phyloP scores from a whole-genome alignment of 805 yeast species.

The Candida sphagnicola region DNA sequence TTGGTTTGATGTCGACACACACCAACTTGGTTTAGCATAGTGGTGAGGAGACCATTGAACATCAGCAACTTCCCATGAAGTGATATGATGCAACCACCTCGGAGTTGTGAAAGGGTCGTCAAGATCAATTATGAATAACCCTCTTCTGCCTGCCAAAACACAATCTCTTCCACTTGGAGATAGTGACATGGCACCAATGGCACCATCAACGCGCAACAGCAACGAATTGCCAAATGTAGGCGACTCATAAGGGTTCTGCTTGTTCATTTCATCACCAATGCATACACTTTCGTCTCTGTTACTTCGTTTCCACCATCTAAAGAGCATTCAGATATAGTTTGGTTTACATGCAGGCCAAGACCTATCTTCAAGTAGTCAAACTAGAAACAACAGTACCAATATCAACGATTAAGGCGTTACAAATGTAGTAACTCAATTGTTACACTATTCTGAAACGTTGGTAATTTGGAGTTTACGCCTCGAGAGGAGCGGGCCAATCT shows the following conservation, averaged over 20 bases:
- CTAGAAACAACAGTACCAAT: no score
- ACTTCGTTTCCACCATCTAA: no score
- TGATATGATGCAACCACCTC: conserved; percentile 84
- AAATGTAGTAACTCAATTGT: no score
- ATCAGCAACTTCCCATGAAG: conserved; percentile 98
- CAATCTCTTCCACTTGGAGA: conserved; percentile 92
- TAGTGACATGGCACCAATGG: conserved; percentile 86
- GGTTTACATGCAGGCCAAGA: no score
- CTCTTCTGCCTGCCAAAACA: conserved; percentile 79
- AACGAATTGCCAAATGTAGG: conserved; percentile 77
- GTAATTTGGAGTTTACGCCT: no score
- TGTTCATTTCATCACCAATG: not conserved
- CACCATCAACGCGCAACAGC: conserved; percentile 83
- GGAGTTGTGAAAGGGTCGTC: conserved; percentile 97
- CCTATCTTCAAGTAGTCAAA: no score
- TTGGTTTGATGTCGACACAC: conserved; percentile 90
- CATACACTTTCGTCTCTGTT: not conserved
- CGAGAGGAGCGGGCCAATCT: no score
- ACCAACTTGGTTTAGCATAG: conserved; percentile 78
- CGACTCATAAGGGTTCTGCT: conserved; percentile 30
- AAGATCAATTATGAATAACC: conserved; percentile 83
- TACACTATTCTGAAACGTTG: no score
- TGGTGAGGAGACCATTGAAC: conserved; percentile 97
- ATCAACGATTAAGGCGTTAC: no score
- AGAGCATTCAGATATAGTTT: no score